phyloP scores from a whole-genome alignment of 768 basidiomycete genomes.

The Serendipita sp. region DNA sequence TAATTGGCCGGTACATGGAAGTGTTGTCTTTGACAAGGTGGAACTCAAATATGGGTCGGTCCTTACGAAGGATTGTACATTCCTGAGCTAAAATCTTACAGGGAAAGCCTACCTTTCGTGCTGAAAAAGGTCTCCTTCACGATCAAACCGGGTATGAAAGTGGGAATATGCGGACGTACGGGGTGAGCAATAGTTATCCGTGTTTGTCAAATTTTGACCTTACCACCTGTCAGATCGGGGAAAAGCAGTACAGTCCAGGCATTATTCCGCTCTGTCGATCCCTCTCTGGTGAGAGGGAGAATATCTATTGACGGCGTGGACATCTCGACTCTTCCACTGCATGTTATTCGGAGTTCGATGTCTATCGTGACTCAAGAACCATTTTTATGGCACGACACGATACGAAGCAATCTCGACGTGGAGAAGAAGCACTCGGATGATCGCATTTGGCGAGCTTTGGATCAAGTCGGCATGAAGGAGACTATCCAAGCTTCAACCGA shows the following conservation, averaged over 20 bases:
- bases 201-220: too few relatives aligned
- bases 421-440: background rate
- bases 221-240: background rate
- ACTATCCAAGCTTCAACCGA: background rate
- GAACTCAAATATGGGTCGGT: background rate
- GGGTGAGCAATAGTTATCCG: background rate
- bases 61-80: background rate
- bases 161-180: slow-evolving; percentile 10
- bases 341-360: background rate
- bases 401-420: slow-evolving; percentile 4
- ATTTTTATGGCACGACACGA: slow-evolving; percentile 2
- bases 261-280: background rate
- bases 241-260: slow-evolving; percentile 7
- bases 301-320: slow-evolving; percentile 10
- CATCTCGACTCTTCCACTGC: background rate
- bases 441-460: slow-evolving; percentile 7
- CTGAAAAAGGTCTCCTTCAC: slow-evolving; percentile 5
- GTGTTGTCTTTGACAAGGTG: slow-evolving; percentile 8
- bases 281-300: background rate
- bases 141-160: slow-evolving; percentile 4
- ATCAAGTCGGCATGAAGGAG: slow-evolving; percentile 8
- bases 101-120: slow-evolving; percentile 7
- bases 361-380: slow-evolving; percentile 8
- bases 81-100: background rate
- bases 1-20: slow-evolving; percentile 3